phyloP scores from a whole-genome alignment of 768 basidiomycete species.

The Suillus weaverae region DNA sequence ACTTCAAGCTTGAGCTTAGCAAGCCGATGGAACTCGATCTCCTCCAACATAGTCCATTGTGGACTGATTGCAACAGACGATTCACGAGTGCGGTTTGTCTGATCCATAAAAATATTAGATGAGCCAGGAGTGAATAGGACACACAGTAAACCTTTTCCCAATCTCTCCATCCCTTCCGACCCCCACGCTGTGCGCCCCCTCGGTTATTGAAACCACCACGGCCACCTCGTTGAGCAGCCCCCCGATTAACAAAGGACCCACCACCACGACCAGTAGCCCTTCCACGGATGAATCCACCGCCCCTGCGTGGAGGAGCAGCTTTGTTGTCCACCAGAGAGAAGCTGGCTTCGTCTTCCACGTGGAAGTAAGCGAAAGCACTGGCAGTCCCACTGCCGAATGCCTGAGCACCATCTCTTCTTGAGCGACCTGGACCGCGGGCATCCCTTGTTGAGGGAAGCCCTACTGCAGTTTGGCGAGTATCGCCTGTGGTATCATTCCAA shows the following conservation, averaged over 20 bases:
- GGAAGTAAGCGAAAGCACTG: constrained; percentile 94
- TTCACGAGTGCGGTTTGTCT: constrained; percentile 85
- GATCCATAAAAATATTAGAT: constrained; percentile 16
- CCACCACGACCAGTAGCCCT: constrained; percentile 38
- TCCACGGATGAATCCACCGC: constrained; percentile 60
- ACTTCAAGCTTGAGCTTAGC: constrained; percentile 92
- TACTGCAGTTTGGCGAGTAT: constrained; percentile 56
- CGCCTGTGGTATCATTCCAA: constrained; percentile 83
- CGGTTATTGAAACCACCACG: constrained; percentile 50
- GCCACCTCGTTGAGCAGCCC: constrained; percentile 40
- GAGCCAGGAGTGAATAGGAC: neutral
- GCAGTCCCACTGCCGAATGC: constrained; percentile 90
- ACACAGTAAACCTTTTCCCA: constrained; percentile 78
- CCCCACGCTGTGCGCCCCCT: constrained; percentile 37
- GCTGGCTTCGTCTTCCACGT: constrained; percentile 95
- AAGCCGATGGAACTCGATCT: constrained; percentile 93
- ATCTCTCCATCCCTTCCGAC: constrained; percentile 80
- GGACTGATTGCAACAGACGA: constrained; percentile 91
- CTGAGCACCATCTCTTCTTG: constrained; percentile 74
- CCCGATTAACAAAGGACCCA: constrained; percentile 40
- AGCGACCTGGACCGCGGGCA: constrained; percentile 53
- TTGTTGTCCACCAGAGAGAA: constrained; percentile 97
- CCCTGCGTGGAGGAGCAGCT: constrained; percentile 65
- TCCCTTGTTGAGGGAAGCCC: constrained; percentile 49
- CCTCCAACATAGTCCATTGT: constrained; percentile 94